A percentile compares a stretch with the other conserved stretches of the same genome.
Conservation (phyloP, 2,329 filamentous ascomycete genomes). For the Exophiala sideris region DNA sequence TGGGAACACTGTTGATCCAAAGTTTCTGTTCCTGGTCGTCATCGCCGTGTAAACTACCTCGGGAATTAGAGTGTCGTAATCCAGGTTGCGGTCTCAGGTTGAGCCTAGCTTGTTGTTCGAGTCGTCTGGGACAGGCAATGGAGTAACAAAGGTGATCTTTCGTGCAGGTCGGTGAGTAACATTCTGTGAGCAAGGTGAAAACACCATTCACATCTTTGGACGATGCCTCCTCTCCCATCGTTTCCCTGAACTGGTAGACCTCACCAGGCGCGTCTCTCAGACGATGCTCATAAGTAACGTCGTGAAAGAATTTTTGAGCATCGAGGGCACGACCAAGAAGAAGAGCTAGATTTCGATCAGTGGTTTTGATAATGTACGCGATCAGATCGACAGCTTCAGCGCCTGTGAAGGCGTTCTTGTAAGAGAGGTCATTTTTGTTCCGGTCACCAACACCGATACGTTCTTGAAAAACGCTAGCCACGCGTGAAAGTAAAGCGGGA, state of each 20-base stretch:
- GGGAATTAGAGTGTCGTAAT: constrained; percentile 68
- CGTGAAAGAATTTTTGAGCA: constrained; percentile 98
- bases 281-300: constrained; percentile 96
- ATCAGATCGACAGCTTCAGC: constrained; percentile 94
- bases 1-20: constrained; percentile 98
- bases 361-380: constrained; percentile 94
- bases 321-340: constrained; percentile 88
- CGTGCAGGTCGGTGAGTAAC: constrained; percentile 96
- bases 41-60: constrained; percentile 75
- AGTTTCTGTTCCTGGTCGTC: constrained; percentile 94
- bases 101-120: constrained; percentile 91
- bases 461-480: constrained; percentile 87
- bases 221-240: constrained; percentile 70
- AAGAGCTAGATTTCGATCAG: constrained; percentile 88
- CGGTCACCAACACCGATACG: constrained; percentile 82
- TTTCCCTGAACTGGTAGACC: constrained; percentile 96
- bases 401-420: constrained; percentile 95
- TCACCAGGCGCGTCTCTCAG: constrained; percentile 90
- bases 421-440: constrained; percentile 93
- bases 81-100: constrained; percentile 92
- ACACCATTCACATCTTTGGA: constrained; percentile 84
- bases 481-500: constrained; percentile 86
- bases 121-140: constrained; percentile 86
- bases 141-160: constrained; percentile 95
- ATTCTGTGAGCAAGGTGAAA: constrained; percentile 93